These are phyloP conservation scores for Sporisorium iseilematis-ciliati DNA, from an alignment of 1,284 basidiomycete species.

Conservation along the genomic window DNA sequence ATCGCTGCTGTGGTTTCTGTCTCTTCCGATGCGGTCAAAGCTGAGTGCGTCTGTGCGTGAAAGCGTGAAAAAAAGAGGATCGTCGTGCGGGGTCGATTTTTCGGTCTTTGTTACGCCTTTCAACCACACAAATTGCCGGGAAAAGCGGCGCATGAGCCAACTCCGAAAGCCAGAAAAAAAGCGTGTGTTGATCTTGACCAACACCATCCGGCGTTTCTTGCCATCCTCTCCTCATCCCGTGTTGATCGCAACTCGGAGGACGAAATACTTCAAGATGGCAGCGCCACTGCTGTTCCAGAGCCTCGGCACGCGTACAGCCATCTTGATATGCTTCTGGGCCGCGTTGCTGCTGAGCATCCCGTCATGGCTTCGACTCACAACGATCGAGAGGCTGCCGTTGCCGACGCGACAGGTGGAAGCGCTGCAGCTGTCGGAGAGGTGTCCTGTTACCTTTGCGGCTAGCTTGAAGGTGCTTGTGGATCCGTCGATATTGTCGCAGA, in stretches of 20 bases:
- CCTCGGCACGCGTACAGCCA: constrained; percentile 36
- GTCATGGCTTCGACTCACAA: constrained; percentile 59
- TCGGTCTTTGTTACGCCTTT: background rate
- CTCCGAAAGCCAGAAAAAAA: background rate
- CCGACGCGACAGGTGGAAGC: constrained; percentile 40
- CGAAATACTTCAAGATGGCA: constrained; percentile 10
- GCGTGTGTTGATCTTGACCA: constrained; percentile 30
- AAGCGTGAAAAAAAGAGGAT: constrained; percentile 11
- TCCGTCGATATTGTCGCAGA: constrained; percentile 8
- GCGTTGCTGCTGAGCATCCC: constrained; percentile 51
- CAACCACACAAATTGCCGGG: background rate
- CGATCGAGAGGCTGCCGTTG: constrained; percentile 58
- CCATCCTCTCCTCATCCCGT: background rate
- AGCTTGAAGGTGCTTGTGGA: constrained; percentile 22
- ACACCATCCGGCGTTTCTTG: background rate
- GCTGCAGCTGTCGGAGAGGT: constrained; percentile 21
- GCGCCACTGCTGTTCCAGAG: constrained; percentile 40
- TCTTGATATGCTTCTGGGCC: constrained; percentile 52
- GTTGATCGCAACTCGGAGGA: background rate
- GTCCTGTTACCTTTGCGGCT: constrained; percentile 38
- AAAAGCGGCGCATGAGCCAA: constrained; percentile 8
- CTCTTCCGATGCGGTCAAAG: constrained; percentile 9
- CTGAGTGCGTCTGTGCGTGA: constrained; percentile 28
- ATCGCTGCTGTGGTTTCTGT: constrained; percentile 5
- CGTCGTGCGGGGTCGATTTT: constrained; percentile 5